Base-by-base conservation (phyloP, 129 eudicot genomes). In the Apium graveolens region DNA sequence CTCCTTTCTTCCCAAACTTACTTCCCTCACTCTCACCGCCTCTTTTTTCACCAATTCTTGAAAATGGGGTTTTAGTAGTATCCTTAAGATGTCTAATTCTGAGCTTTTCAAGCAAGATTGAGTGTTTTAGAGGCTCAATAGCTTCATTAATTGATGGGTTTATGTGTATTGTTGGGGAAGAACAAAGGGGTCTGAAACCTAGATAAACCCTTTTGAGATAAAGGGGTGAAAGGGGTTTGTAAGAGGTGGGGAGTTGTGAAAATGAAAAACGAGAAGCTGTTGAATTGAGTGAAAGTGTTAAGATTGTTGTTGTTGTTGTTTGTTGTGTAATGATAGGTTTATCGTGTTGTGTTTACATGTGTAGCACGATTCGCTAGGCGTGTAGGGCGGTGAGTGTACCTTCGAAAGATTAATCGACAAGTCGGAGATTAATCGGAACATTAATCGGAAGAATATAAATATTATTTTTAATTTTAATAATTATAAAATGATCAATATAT, bases 11-110 rank as follows among this genome's bases (percentile, higher is more conserved):
- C 78, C 83, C 79, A 3, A 11, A 73, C 76, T 81, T 80, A 14
- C 75, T n/a, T 57, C 81, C 86, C 26, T 74, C 85, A 75, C 18
- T 75, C 34, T 78, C 85, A 73, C 32, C 62, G 48, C 76, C 74
- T 20, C 74, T 68, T 35, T 66, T 69, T 38, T 76, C 49, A 34
- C 44, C 80, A 48, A 60, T 76, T 77, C 82, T 82, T 38, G 18
- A 27, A 49, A 27, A 77, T 37, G 84, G 53, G 78, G 76, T 53
- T 80, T 71, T 84, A 20, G 82, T 70, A 1, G 86, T 79, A 4
- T 91, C 98, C 78, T 94, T 94, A 35, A 94, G 92, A 89, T 94
- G 98, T 57, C 96, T 85, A 74, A 82, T 75, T 75, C 98, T 81
- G 13, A 94, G 88, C 32, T 86, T 93, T 80, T 94, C 97, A 16